These are phyloP conservation scores for Linderniella brevidens DNA, from an alignment of 257 asterid genomes.

Conservation along the genomic window DNA sequence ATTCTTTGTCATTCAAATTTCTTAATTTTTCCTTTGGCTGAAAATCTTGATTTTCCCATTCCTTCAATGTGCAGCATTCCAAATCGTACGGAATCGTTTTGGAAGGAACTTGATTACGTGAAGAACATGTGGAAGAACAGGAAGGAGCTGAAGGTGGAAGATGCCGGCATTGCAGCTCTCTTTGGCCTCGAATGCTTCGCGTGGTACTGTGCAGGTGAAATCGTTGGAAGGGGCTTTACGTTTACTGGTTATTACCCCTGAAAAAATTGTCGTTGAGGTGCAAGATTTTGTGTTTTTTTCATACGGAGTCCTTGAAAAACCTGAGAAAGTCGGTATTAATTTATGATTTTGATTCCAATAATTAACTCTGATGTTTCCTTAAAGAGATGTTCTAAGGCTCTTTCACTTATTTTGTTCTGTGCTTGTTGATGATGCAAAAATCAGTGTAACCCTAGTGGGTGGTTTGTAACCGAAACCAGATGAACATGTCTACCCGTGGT, in stretches of 20 bases:
- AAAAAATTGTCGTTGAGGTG: background rate
- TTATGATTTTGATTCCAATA: no score
- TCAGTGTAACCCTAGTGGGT: no score
- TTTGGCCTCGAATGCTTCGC: constrained; percentile 87
- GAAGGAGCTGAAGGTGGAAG: constrained; percentile 69
- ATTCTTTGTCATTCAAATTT: background rate
- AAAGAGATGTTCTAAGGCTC: no score
- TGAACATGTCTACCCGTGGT: no score
- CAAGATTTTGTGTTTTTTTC: no score
- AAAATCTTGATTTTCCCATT: background rate
- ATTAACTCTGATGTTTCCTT: no score
- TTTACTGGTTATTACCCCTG: constrained; percentile 83
- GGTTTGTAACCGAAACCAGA: no score
- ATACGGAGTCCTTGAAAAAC: no score
- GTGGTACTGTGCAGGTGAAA: constrained; percentile 98
- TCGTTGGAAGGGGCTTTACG: constrained; percentile 81
- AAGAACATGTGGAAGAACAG: constrained; percentile 75
- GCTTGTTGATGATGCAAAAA: no score
- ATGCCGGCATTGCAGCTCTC: constrained; percentile 77
- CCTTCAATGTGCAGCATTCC: constrained; percentile 51
- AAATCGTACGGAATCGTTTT: constrained; percentile 52
- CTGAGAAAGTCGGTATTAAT: no score
- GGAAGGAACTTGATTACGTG: constrained; percentile 74
- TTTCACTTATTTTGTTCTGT: no score
- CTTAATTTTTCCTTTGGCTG: background rate